Conservation (phyloP, 305 asterid genomes). For the Ilex paraguariensis region DNA sequence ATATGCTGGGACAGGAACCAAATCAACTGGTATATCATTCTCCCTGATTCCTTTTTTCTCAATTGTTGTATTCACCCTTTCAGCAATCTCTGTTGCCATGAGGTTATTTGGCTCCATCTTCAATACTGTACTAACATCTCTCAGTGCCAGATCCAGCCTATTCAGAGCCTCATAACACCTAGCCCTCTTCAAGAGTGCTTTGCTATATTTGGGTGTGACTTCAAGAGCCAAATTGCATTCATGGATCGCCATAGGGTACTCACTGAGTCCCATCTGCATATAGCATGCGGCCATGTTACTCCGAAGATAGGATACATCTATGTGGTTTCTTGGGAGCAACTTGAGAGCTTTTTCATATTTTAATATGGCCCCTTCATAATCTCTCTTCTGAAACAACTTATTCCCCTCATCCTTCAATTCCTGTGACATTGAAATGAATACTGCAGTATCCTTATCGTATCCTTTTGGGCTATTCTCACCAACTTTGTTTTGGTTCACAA, state of each 20-base stretch:
- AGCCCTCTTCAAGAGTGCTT: constrained; percentile 86
- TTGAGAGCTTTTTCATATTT: constrained; percentile 72
- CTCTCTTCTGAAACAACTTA: constrained; percentile 63
- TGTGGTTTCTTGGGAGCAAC: constrained; percentile 78
- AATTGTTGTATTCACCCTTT: constrained; percentile 51
- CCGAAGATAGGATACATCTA: constrained; percentile 69
- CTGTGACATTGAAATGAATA: constrained; percentile 59
- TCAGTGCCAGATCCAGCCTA: constrained; percentile 62
- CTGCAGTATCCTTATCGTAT: constrained; percentile 63
- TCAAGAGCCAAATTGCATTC: constrained; percentile 92
- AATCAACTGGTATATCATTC: constrained; percentile 31
- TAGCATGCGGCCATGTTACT: constrained; percentile 85
- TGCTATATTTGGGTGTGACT: constrained; percentile 79
- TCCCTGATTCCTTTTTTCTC: constrained; percentile 35
- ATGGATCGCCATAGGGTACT: constrained; percentile 78
- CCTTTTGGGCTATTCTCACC: constrained; percentile 35
- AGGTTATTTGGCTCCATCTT: constrained; percentile 72
- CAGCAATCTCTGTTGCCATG: constrained; percentile 70
- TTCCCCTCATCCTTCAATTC: constrained; percentile 82
- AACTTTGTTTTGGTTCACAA: constrained; percentile 26
- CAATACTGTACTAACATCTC: constrained; percentile 65
- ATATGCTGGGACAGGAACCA: constrained; percentile 43
- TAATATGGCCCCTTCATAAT: constrained; percentile 73
- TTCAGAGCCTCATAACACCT: constrained; percentile 87
- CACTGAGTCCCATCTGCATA: constrained; percentile 79